Base-by-base conservation (phyloP, 1,284 basidiomycete genomes). In the Microbotryum lychnidis-dioicae region DNA sequence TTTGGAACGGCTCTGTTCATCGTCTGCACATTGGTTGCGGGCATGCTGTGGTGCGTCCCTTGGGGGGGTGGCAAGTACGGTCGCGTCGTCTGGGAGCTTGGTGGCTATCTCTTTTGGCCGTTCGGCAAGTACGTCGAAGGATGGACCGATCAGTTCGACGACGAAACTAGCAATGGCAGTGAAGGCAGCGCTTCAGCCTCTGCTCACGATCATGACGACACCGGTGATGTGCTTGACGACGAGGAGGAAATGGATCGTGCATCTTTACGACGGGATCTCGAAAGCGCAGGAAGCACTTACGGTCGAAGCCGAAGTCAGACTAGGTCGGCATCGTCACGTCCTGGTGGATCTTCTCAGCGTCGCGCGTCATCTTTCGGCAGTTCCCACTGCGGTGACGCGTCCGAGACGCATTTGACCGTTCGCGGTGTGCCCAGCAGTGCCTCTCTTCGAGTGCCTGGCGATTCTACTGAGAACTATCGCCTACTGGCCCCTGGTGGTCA, bases 81-180 rank as follows among this genome's bases (percentile, higher is more conserved):
- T 3, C 83, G 83, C n/a, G 83, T 97, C 23, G 79, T 96, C 3
- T 91, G 86, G 72, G 96, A 94, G 25, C 78, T 98, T 14, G 93
- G 89, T 2, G 94, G 91, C 85, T 99, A 99, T 75, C 83, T 98
- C 60, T 83, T 86, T 44, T 98, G 96, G 96, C 96, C 96, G 2
- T 99, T 99, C 74, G 94, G 91, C 45, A 97, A 97, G 76, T 99
- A 97, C 73, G 91, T 99, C 61, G 93, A 97, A 75, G 90, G 92
- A 6, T 87, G 59, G 64, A 68, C 56, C 65, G 67, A 88, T 74
- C 82, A 25, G 69, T 76, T 50, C 73, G 77, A 61, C 63, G 72
- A 63, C 48, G 66, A 64, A 25, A 51, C 47, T 51, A 61, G 63
- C 23, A 64, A 61, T 7, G 61, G 16, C 37, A 42, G 37, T 18